Conservation (phyloP, 2,329 filamentous ascomycete genomes). For the Gliomastix tumulicola region DNA sequence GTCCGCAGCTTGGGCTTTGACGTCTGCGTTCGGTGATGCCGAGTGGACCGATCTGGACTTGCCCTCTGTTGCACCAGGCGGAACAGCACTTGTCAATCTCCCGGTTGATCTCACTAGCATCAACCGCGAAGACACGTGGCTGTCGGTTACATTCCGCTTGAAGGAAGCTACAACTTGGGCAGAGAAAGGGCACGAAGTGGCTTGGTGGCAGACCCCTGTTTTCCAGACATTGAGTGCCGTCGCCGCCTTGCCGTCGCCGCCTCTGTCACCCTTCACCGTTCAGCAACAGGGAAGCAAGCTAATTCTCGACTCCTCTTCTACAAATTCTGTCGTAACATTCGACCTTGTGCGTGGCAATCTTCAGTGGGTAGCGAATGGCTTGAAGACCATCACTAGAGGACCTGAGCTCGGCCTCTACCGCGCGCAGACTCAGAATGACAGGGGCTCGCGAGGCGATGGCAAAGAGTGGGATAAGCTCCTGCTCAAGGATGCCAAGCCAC, state of each 20-base stretch:
- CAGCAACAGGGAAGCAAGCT: neutral
- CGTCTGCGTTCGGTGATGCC: no score
- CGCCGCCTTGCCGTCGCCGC: no score
- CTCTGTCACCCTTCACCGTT: neutral
- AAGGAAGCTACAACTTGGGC: constrained; percentile 42
- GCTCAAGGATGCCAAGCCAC: constrained; percentile 4
- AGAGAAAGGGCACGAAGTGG: constrained; percentile 40
- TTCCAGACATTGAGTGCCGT: neutral
- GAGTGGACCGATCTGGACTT: no score
- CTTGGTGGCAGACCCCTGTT: constrained; percentile 17
- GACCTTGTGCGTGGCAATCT: neutral
- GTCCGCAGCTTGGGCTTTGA: neutral
- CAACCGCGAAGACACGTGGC: neutral
- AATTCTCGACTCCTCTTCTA: neutral
- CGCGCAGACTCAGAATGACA: constrained; percentile 8
- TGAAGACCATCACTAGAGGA: neutral
- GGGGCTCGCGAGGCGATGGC: constrained; percentile 4
- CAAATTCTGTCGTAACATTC: neutral
- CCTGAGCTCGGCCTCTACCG: constrained; percentile 8
- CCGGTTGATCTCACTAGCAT: neutral
- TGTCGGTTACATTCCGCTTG: constrained; percentile 34
- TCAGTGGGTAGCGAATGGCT: neutral
- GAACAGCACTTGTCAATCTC: neutral
- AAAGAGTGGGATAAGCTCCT: constrained; percentile 4
- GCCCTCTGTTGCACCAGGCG: neutral